Base-by-base conservation (phyloP, 257 asterid genomes). In the Ophiorrhiza pumila region DNA sequence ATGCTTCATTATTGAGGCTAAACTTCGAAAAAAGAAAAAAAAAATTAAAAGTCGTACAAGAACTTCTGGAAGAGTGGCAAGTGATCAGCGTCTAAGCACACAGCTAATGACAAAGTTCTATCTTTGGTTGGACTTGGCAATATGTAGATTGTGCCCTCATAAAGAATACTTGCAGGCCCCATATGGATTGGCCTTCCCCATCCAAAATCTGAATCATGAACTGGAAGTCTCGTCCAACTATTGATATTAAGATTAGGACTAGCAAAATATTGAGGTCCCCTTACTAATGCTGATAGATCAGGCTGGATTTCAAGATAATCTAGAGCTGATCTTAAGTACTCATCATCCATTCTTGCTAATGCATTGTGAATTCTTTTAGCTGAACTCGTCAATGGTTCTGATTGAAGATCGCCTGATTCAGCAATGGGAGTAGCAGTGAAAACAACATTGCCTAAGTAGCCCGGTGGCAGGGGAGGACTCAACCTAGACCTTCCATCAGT, bases 171-270 rank as follows among this genome's bases (percentile, higher is more conserved):
- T 10, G 90, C 96, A 0, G 97, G 96, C 5, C 90, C 96, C 92
- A 90, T 80, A 41, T 81, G 82, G 11, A 88, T 75, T 68, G 91
- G 96, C 34, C 86, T 85, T 15, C 96, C 97, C 96, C 97, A 92
- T 47, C 97, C 97, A 70, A 92, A 92, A 65, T 92, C 97, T 20
- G 90, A 80, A 0, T 88, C 97, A 76, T 84, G 81, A 4, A 90
- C 71, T 22, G 97, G 96, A 76, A 90, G 58, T 43, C 85, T 86
- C 25, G 88, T 84, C 96, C 97, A 90, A 80, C 97, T 92, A 34
- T 87, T 88, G 31, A 92, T 86, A 14, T 85, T 89, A 5, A 92
- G 49, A 27, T 92, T 92, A 2, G 97, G 97, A 75, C 91, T 87
- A 2, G 93, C 88, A 32, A 85, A 92, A 60, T 84, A 85, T 23